Conservation (phyloP, 2,329 filamentous ascomycete species). For the Phoma herbarum region DNA sequence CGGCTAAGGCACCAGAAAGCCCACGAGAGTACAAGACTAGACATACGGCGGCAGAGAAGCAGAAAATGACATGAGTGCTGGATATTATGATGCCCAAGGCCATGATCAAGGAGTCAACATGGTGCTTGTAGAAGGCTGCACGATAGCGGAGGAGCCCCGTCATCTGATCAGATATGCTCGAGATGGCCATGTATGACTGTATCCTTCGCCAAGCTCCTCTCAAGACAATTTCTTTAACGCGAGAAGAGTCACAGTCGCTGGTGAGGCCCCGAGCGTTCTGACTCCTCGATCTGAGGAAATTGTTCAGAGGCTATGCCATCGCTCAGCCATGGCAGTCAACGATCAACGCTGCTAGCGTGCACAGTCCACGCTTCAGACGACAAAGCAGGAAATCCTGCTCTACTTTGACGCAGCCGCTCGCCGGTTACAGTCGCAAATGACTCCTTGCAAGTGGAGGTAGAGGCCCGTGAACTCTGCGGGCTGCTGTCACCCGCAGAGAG, state of each 20-base stretch:
- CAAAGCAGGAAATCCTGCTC: slow-evolving; percentile 16
- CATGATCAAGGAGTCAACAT: background rate
- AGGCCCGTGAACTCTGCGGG: slow-evolving; percentile 21
- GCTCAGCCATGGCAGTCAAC: slow-evolving; percentile 11
- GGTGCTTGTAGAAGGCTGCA: background rate
- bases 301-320: slow-evolving; percentile 15
- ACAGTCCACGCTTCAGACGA: slow-evolving; percentile 7
- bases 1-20: slow-evolving; percentile 71
- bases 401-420: slow-evolving; percentile 16
- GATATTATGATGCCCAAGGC: background rate
- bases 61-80: slow-evolving; percentile 43
- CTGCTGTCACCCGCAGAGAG: slow-evolving; percentile 20
- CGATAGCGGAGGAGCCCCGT: slow-evolving; percentile 3
- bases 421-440: slow-evolving; percentile 23
- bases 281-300: slow-evolving; percentile 21
- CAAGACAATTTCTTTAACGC: background rate
- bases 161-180: background rate
- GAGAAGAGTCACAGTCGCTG: background rate
- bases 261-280: slow-evolving; percentile 6
- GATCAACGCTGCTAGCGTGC: slow-evolving; percentile 21
- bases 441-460: slow-evolving; percentile 15
- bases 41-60: slow-evolving; percentile 56
- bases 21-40: slow-evolving; percentile 85
- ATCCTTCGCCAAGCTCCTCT: background rate
- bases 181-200: background rate